Base-by-base conservation (phyloP, 140 eudicot genomes). In the Cichorium intybus region DNA sequence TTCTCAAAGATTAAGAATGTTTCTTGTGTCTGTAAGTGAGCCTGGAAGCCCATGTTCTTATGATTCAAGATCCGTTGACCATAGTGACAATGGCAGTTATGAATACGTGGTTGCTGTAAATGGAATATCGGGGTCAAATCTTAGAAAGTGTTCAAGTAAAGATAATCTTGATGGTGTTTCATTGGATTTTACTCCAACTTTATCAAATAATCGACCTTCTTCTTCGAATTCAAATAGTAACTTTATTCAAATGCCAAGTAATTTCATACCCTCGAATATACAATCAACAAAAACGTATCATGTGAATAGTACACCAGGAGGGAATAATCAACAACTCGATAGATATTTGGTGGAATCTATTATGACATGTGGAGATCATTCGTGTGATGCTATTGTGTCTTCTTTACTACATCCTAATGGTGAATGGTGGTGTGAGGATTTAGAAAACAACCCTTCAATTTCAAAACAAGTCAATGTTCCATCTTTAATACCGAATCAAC, bases 31-130 rank as follows among this genome's bases (percentile, higher is more conserved):
- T 60, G 18, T 35, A 10, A 69, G 45, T 74, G 97, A 89, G 21
- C 39, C 78, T 0, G 91, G 66, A 17, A 80, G 77, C 34, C 84
- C 83, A 2, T 43, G 75, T 77, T 71, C 82, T 43, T 56, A 47
- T 21, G 87, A 81, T 54, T 62, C 77, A 55, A 73, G 79, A 43
- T 60, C 72, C 26, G 56, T 67, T 43, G 80, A 78, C 31, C 94
- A 82, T 14, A 54, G 49, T 57, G 84, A 75, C 52, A 63, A 74
- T 43, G 80, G 77, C 46, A 41, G 18, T 15, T 82, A 74, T 71
- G 85, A 82, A 29, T 89, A 85, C 60, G 88, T 89, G 24, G 78
- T 78, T 23, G 86, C 88, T 11, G 78, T 89, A 20, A 85, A 85
- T 66, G 81, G 94, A 5, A 77, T 88, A 73, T 6, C 69, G 22